Evolutionary conservation across 1,139 yeast genomes (phyloP), one percentile per base, ranked within the genome.

Genomic region (Saccharomyces hybrid): DNA sequence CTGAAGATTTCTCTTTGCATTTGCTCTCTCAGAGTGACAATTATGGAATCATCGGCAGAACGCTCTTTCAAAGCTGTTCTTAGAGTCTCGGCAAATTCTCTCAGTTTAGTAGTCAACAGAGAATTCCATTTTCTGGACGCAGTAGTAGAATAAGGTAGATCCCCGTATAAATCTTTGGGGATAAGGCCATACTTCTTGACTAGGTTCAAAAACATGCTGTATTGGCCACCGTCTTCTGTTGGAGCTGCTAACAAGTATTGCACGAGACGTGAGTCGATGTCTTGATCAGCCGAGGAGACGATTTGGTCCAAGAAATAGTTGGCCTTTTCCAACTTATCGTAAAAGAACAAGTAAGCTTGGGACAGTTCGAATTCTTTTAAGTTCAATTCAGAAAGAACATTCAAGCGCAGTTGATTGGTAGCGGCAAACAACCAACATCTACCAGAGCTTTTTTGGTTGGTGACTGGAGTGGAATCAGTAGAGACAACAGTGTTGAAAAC

Each of bases 361-460:
- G 93, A 84, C 49, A 88, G 69, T 71, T 86, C 90, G 68, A 88
- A 82, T 52, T 83, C 84, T 62, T 83, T 80, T 64, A 88, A 71
- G 64, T 84, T 82, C 69, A 83, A 79, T 66, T 79, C 79, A 62
- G 78, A 74, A 69, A 85, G 83, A 49, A 85, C 80, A 53, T 77
- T 78, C 51, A 85, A 69, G 62, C 96, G 76, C 62, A 88, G 72
- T 52, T 85, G 79, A 63, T 88, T 88, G 54, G 88, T 81, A 1
- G 93, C 80, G 7, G 96, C 96, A 70, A 88, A 88, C 60, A 88
- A 76, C 96, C 96, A 88, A 70, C 96, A 88, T 63, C 96, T 75
- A 44, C 96, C 96, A 14, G 88, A 81, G 41, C 79, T 69, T 64
- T 80, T 79, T 71, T 88, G 96, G 71, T 85, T 83, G 64, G 88